These are phyloP conservation scores for Amphicarpaea edgeworthii DNA, from an alignment of 306 rosid species.

Conservation along the genomic window DNA sequence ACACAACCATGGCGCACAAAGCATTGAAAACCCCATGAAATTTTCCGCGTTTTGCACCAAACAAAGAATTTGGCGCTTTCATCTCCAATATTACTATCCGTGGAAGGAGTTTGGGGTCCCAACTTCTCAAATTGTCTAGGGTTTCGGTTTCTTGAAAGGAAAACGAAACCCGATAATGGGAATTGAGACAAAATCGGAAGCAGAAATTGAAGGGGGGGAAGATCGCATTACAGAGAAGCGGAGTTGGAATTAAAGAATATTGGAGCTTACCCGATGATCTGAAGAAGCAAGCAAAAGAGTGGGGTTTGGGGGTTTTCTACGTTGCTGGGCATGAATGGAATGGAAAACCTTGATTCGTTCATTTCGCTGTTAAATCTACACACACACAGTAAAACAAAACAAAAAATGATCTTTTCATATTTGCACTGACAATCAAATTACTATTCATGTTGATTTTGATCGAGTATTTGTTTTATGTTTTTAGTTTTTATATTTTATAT, in stretches of 20 bases:
- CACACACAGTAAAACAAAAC: too few relatives aligned
- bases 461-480: too few relatives aligned
- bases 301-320: constrained; percentile 31
- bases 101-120: constrained; percentile 20
- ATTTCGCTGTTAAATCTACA: not conserved
- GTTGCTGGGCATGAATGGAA: not conserved
- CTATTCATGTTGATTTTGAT: too few relatives aligned
- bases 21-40: constrained; percentile 55
- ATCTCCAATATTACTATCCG: constrained; percentile 4
- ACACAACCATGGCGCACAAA: constrained; percentile 49
- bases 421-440: too few relatives aligned
- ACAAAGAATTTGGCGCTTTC: constrained; percentile 48
- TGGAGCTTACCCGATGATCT: constrained; percentile 27
- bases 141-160: constrained; percentile 42
- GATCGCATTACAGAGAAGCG: constrained; percentile 7
- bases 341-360: not conserved
- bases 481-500: too few relatives aligned
- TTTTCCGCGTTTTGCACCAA: constrained; percentile 38
- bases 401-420: too few relatives aligned
- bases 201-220: constrained; percentile 10
- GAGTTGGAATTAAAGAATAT: not conserved
- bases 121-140: constrained; percentile 41
- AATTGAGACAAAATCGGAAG: constrained; percentile 19
- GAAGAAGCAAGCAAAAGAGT: constrained; percentile 34
- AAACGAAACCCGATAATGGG: constrained; percentile 48